Conservation (phyloP, 164 flowering plant species). For the Echeveria elegans region DNA sequence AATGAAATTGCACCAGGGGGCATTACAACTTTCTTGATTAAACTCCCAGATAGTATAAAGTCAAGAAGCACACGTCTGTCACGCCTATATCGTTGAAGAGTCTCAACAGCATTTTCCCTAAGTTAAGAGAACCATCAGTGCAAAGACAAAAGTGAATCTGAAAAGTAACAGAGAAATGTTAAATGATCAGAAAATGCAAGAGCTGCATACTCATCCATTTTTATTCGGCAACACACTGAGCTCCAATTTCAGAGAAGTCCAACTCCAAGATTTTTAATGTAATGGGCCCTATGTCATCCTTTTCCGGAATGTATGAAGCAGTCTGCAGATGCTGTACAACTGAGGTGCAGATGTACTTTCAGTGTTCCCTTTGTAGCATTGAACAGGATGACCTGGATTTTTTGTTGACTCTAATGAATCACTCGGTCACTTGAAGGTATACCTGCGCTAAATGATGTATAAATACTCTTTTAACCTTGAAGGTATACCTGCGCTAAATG, state of each 20-base stretch:
- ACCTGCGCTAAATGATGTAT: not conserved
- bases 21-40: conserved; percentile 85
- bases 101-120: conserved; percentile 66
- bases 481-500: not conserved
- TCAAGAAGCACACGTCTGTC: conserved; percentile 76
- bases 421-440: not conserved
- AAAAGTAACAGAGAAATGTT: not conserved
- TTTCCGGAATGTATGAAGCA: not conserved
- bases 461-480: not conserved
- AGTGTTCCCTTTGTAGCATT: not conserved
- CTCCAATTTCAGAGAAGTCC: not conserved
- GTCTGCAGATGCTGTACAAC: not conserved
- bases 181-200: not conserved
- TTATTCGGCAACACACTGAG: not conserved
- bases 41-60: conserved; percentile 78
- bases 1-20: conserved; percentile 97
- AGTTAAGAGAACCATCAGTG: not conserved
- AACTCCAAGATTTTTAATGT: not conserved
- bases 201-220: conserved; percentile 2
- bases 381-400: not conserved
- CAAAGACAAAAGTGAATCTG: conserved; percentile 9
- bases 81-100: conserved; percentile 74
- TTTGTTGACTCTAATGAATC: not conserved
- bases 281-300: not conserved
- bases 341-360: not conserved